A percentile compares a stretch with the other conserved stretches of the same genome.
Evolutionary conservation across 495 filamentous ascomycete species (phyloP).

Genomic region (Glutinoglossum americanum): DNA sequence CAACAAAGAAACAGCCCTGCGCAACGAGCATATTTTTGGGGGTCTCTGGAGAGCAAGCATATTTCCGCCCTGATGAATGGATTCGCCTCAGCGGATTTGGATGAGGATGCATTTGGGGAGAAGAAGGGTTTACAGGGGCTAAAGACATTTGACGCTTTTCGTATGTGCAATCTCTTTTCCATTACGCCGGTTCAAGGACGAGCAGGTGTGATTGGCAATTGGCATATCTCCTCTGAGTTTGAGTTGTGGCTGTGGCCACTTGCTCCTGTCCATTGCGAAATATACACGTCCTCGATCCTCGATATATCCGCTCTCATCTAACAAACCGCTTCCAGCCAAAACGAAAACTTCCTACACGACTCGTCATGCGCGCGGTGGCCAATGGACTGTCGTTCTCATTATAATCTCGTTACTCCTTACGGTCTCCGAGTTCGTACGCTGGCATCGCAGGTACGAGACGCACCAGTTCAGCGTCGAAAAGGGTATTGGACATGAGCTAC

Average conservation of each 20-base stretch:
- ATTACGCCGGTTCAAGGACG: background rate
- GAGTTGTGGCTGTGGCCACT: background rate
- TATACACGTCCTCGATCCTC: background rate
- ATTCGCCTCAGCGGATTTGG: constrained; percentile 45
- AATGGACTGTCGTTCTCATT: constrained; percentile 76
- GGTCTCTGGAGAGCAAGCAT: background rate
- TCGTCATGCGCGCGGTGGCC: constrained; percentile 60
- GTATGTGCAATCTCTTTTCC: constrained; percentile 30
- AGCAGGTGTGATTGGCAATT: background rate
- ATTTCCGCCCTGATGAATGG: constrained; percentile 35
- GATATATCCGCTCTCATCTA: background rate
- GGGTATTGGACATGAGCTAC: constrained; percentile 62
- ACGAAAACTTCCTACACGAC: constrained; percentile 82
- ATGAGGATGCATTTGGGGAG: constrained; percentile 60
- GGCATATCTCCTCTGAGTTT: background rate
- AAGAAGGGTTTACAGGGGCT: constrained; percentile 39
- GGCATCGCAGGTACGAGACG: constrained; percentile 61
- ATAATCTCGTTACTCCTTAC: constrained; percentile 48
- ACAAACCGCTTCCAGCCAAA: constrained; percentile 41
- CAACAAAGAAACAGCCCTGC: background rate
- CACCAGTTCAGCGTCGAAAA: constrained; percentile 93
- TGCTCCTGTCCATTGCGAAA: constrained; percentile 11
- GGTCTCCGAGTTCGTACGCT: constrained; percentile 53
- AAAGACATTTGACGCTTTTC: constrained; percentile 90
- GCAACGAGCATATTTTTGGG: background rate